Evolutionary conservation across 306 rosid genomes (phyloP), one percentile per base, ranked within the genome.

Genomic region (Fragaria vesca): DNA sequence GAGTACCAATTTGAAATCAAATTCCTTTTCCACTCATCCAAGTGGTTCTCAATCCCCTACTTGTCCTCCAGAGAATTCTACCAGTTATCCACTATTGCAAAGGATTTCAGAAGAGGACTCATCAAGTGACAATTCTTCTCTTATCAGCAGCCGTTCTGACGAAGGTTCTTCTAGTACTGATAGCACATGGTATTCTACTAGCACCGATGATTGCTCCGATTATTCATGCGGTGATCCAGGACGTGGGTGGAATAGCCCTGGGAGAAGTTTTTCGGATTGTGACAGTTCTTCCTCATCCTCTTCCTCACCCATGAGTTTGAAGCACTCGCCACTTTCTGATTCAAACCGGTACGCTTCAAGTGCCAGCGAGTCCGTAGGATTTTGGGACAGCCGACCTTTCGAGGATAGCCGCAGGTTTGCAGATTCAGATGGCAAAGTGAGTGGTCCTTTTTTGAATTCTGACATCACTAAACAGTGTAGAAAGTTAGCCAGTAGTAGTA

Each of bases 101-200:
- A 83, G 84, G 86, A 83, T 84, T 84, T 73, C 88, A 18, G 92
- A 89, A 81, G 93, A 93, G 69, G 98, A 93, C 85, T 90, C 96
- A 8, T 91, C 96, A 40, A 95, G 98, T 79, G 98, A 95, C 76
- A 89, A 84, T 81, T 87, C 97, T 52, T 95, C 98, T 66, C 93
- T 92, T 55, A 46, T 92, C 82, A 92, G 97, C 89, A 79, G 65
- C 80, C 84, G 84, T 78, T 96, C 98, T 0, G 97, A 96, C 32
- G 97, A 85, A 87, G 93, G 97, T 79, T 96, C 97, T 78, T 91
- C 86, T 78, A 88, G 99, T 69, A 93, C 97, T 0, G 97, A 89
- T 38, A 92, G 93, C 85, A 87, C 96, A 69, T 77, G 80, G 0
- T 87, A 87, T 81, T 88, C 97, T 18, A 71, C 85, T 52, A 88